Base-by-base conservation (phyloP, 495 filamentous ascomycete genomes). In the Talaromyces ruber region DNA sequence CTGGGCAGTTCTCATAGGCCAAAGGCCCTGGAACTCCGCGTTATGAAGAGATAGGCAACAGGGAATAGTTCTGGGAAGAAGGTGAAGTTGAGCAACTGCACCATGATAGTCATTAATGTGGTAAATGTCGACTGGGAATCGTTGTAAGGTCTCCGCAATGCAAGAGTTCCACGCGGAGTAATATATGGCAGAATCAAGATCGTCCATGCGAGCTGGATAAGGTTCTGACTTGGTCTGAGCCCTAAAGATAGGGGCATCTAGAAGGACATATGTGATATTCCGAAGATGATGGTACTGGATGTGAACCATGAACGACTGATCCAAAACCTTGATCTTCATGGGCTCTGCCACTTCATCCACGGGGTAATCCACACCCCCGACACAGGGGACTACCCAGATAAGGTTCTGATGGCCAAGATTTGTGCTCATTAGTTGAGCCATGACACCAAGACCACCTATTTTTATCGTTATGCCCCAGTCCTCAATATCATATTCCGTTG, bases 91-190 rank as follows among this genome's bases (percentile, higher is more conserved):
- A 18, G 86, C 86, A 3, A 83, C 69, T 24, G 83, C 82, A 18
- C 86, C 86, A 65, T 88, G 86, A 71, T 87, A 88, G 64, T 88
- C 86, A 70, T 88, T 88, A 69, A 88, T 86, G 70, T 88, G 86
- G 67, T 88, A 88, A 26, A 88, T 66, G 64, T 88, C 83, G 58
- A 86, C 74, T 37, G 16, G 56, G 58, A 65, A 69, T 14, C 63
- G 63, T 53, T 60, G 77, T 60, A 84, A 79, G 0, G 83, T 69
- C 63, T 84, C 75, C 21, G 85, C 84, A 62, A 87, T 86, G 62
- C 83, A 87, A 52, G 72, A 73, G 65, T 87, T 87, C 84, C 84
- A 87, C 0, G 84, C 81, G 1, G 83, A 84, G 67, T 87, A 87
- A 70, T 83, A 81, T 52, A 87, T 76, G 34, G 84, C 84, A 61